phyloP scores from a whole-genome alignment of 1,284 basidiomycete genomes.

The Malassezia dermatis region DNA sequence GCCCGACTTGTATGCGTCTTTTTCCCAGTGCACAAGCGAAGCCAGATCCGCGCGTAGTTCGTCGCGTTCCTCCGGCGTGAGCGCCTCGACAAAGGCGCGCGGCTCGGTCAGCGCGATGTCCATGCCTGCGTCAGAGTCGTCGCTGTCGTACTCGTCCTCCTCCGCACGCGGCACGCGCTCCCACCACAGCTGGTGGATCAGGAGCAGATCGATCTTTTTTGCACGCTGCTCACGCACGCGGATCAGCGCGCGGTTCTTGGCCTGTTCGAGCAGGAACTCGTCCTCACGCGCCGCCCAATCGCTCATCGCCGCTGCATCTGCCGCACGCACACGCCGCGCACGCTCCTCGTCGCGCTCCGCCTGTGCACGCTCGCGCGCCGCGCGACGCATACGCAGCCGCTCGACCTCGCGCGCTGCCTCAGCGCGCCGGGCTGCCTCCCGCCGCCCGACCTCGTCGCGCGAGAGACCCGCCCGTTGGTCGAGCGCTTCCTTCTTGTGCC shows the following conservation, averaged over 20 bases:
- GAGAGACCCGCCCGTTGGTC: constrained; percentile 79
- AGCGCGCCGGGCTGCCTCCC: constrained; percentile 68
- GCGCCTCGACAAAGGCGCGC: constrained; percentile 84
- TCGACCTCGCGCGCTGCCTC: constrained; percentile 85
- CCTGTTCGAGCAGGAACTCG: constrained; percentile 92
- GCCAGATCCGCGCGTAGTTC: constrained; percentile 92
- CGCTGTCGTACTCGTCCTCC: constrained; percentile 66
- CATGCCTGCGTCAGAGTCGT: constrained; percentile 74
- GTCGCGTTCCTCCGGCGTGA: constrained; percentile 74
- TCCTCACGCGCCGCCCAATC: constrained; percentile 97
- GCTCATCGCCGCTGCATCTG: constrained; percentile 90
- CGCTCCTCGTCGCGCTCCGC: constrained; percentile 83
- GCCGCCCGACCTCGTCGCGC: constrained; percentile 64
- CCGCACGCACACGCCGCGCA: constrained; percentile 69
- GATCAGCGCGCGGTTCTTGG: constrained; percentile 78
- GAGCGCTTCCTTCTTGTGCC: constrained; percentile 97
- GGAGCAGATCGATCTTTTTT: constrained; percentile 43
- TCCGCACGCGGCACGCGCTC: constrained; percentile 66
- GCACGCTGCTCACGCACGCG: constrained; percentile 88
- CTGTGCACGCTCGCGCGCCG: constrained; percentile 81
- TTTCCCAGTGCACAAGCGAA: constrained; percentile 77
- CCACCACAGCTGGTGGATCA: constrained; percentile 43
- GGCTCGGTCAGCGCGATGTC: constrained; percentile 98
- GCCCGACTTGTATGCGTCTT: constrained; percentile 72
- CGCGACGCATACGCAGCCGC: constrained; percentile 73